Percentiles rank a stretch among this genome's conserved stretches.
These are phyloP conservation scores for Pyrenophora graminea DNA, from an alignment of 2,329 filamentous ascomycete species.

Conservation along the genomic window DNA sequence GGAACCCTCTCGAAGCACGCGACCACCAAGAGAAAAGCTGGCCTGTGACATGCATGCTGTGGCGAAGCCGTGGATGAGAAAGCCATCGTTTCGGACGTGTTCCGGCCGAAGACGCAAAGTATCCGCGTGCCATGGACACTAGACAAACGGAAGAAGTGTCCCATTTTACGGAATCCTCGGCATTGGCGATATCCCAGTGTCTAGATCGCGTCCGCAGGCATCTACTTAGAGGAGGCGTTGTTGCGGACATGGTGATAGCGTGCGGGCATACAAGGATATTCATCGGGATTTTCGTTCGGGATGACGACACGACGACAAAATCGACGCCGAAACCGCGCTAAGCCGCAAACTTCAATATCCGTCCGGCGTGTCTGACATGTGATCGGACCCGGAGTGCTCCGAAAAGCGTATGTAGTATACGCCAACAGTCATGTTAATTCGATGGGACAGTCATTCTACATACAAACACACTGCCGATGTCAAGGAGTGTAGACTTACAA, in stretches of 20 bases:
- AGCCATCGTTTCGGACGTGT: slow-evolving; percentile 27
- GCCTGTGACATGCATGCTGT: slow-evolving; percentile 23
- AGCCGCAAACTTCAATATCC: neutral
- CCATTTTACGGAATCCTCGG: neutral
- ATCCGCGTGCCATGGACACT: neutral
- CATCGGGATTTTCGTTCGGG: no score
- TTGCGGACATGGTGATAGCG: neutral
- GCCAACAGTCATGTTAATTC: no score
- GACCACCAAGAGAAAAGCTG: slow-evolving; percentile 20
- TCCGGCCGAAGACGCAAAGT: slow-evolving; percentile 10
- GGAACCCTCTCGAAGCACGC: slow-evolving; percentile 32
- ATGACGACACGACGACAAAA: slow-evolving; percentile 7
- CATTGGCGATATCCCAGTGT: neutral
- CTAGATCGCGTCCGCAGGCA: neutral
- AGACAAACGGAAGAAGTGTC: neutral
- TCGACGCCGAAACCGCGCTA: slow-evolving; percentile 1
- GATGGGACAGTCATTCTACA: neutral
- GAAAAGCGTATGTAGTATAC: no score
- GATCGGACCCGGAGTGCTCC: neutral
- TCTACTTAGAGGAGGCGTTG: neutral
- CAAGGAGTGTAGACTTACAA: no score
- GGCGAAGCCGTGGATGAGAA: slow-evolving; percentile 15
- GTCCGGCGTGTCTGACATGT: slow-evolving; percentile 4
- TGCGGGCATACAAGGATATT: neutral
- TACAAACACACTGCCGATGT: no score